These are phyloP conservation scores for Reticulascus tulasneorum DNA, from an alignment of 2,329 filamentous ascomycete species.

Conservation along the genomic window DNA sequence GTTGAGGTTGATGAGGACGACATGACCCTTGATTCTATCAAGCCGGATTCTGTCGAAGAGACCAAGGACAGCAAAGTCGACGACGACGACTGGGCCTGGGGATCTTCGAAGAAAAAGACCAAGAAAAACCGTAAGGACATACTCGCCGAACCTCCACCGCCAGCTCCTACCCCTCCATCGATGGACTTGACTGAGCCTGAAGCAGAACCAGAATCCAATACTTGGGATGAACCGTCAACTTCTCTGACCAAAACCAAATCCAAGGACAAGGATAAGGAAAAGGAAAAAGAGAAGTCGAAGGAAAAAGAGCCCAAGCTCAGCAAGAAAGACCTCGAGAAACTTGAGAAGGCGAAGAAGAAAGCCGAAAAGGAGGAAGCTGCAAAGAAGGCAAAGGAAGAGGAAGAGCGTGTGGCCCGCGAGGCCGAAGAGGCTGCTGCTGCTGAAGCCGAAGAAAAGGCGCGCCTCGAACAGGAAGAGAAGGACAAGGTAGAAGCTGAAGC, in stretches of 20 bases:
- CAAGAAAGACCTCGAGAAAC: conserved; percentile 38
- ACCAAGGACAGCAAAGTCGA: conserved; percentile 39
- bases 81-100: conserved; percentile 38
- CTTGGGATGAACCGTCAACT: conserved; percentile 30
- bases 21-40: conserved; percentile 40
- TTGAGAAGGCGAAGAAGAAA: conserved; percentile 29
- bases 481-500: conserved; percentile 26
- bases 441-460: conserved; percentile 20
- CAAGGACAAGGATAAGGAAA: conserved; percentile 39
- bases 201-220: conserved; percentile 30
- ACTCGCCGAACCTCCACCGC: conserved; percentile 40
- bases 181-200: conserved; percentile 40
- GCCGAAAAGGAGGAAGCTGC: conserved; percentile 21
- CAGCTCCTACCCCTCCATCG: conserved; percentile 43
- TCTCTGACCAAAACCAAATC: conserved; percentile 33
- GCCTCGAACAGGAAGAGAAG: conserved; percentile 18
- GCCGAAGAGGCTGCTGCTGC: conserved; percentile 24
- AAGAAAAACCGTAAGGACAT: conserved; percentile 35
- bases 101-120: conserved; percentile 40
- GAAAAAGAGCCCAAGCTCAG: too few relatives aligned
- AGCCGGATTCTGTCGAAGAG: conserved; percentile 43
- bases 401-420: conserved; percentile 25
- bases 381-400: conserved; percentile 20
- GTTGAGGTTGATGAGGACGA: conserved; percentile 41
- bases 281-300: conserved; percentile 42